These are phyloP conservation scores for Helotiales sp. DNA, from an alignment of 2,329 filamentous ascomycete genomes.

Conservation along the genomic window DNA sequence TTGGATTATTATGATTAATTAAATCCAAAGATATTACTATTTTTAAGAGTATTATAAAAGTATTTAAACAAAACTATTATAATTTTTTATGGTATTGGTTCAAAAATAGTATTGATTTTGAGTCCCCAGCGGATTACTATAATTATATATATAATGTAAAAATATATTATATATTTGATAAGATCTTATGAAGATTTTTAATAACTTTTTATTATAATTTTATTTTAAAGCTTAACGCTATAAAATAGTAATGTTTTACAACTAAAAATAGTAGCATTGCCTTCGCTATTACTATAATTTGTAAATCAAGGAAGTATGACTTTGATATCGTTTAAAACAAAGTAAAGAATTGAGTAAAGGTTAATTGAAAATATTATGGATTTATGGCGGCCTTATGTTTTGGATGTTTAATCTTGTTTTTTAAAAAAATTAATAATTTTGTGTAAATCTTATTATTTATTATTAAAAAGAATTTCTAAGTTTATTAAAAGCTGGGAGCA, in stretches of 20 bases:
- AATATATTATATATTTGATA: conserved; percentile 10
- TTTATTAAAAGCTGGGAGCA: conserved; percentile 21
- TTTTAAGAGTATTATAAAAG: conserved; percentile 17
- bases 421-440: too few relatives aligned
- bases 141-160: conserved; percentile 18
- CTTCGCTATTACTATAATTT: conserved; percentile 15
- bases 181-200: too few relatives aligned
- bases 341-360: conserved; percentile 11
- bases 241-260: conserved; percentile 12
- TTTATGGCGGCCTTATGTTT: too few relatives aligned
- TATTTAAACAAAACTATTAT: conserved; percentile 18
- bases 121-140: conserved; percentile 19
- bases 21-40: conserved; percentile 19
- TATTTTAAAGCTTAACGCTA: conserved; percentile 20
- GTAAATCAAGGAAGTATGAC: conserved; percentile 17
- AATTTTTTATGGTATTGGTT: conserved; percentile 14
- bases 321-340: conserved; percentile 15
- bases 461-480: conserved; percentile 19
- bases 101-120: too few relatives aligned
- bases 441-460: conserved; percentile 18
- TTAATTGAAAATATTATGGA: too few relatives aligned
- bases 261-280: conserved; percentile 17
- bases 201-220: too few relatives aligned
- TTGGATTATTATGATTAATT: too few relatives aligned
- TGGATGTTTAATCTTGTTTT: too few relatives aligned